These are phyloP conservation scores for Ceriops tagal DNA, from an alignment of 345 rosid species.

Conservation along the genomic window DNA sequence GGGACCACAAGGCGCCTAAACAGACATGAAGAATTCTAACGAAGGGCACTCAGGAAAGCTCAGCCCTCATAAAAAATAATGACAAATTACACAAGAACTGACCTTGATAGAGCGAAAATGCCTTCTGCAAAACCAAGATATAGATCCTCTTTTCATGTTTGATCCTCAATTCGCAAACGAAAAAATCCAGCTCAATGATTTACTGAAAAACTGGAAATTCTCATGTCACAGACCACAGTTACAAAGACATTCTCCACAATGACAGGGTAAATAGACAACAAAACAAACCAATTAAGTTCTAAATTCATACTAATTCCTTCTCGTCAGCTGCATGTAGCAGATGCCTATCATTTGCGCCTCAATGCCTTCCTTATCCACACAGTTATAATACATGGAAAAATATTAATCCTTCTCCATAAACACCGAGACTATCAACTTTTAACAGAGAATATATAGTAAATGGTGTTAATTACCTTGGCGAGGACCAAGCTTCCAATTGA, in stretches of 20 bases:
- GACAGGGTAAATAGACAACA: not conserved
- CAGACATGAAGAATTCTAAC: not conserved
- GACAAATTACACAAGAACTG: constrained; percentile 25
- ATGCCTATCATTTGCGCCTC: not conserved
- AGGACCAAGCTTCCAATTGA: constrained; percentile 67
- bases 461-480: constrained; percentile 57
- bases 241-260: constrained; percentile 7
- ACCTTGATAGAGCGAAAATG: constrained; percentile 78
- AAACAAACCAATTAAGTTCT: constrained; percentile 5
- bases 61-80: constrained; percentile 6
- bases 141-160: constrained; percentile 51
- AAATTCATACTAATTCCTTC: not conserved
- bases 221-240: not conserved
- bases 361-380: not conserved
- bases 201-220: not conserved
- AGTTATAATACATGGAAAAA: not conserved
- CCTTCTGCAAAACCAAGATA: constrained; percentile 71
- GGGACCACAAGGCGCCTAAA: constrained; percentile 12
- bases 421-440: not conserved
- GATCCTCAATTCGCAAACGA: constrained; percentile 47
- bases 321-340: not conserved
- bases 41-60: not conserved
- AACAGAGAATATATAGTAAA: not conserved
- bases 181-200: constrained; percentile 4
- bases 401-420: not conserved